Base-by-base conservation (phyloP, 805 yeast species). In the Candida sonorensis region DNA sequence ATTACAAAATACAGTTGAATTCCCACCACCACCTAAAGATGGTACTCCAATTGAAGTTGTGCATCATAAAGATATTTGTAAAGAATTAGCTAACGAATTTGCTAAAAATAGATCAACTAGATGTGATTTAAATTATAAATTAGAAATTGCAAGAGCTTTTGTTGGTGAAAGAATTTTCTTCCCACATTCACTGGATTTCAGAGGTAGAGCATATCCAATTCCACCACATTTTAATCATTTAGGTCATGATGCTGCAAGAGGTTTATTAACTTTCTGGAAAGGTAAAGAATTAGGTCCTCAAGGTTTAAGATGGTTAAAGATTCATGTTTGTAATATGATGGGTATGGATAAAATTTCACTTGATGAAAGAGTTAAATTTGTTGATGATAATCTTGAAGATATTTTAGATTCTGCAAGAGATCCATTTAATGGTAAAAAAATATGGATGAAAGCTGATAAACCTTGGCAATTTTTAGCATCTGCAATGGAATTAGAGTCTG, bases 121-220 rank as follows among this genome's bases (percentile, higher is more conserved):
- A 56, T 92, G 98, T 62, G 97, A 88, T 57, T 69, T 84, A 41
- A 90, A 92, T 55, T 92, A 92, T 57, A 92, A 86, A 55, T 61
- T 92, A 32, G 98, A 92, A 57, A 86, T 92, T 51, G 97, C 98
- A 1, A 71, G 97, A 42, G 96, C 95, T 0, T 86, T 81, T 57
- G 59, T 81, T 21, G 94, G 94, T 16, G 92, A 82, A 53, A 69
- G 69, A 45, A 71, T 82, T 46, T 81, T 70, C 50, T 82, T 82
- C 62, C 92, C 94, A 7, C 90, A 83, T 51, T 81, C 81, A 41
- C 60, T 82, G 35, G 94, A 82, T 55, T 82, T 82, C 49, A 71
- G 94, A 59, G 94, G 94, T 7, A 72, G 94, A 56, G 86, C 90
- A 2, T 82, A 82, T 48, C 94, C 94, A 16, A 57, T 82, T 26